Percentiles rank a stretch among this genome's conserved stretches.
Evolutionary conservation across 352 stramenopile species (phyloP).

Genomic region (Phytophthora citricola): DNA sequence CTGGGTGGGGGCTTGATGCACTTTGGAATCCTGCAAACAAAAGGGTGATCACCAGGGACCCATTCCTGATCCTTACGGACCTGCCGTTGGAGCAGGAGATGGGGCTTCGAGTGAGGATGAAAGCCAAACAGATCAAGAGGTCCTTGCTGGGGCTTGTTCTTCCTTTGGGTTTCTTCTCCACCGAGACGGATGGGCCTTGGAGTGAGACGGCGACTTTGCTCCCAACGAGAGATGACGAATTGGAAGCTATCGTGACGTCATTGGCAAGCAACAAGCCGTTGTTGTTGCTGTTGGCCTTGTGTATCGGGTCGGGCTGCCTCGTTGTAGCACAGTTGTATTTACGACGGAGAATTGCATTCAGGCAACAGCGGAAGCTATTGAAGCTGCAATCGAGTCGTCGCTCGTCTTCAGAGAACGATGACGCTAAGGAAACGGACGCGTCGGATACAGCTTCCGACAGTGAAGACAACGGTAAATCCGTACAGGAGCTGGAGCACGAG

Average conservation of each 20-base stretch:
- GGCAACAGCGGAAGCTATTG: constrained; percentile 16
- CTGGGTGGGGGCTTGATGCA: constrained; percentile 62
- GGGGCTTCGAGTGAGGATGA: constrained; percentile 65
- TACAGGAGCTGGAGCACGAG: constrained; percentile 59
- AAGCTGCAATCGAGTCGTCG: constrained; percentile 19
- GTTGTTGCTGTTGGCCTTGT: constrained; percentile 48
- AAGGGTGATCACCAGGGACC: constrained; percentile 49
- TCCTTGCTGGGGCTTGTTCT: constrained; percentile 37
- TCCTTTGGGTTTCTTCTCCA: constrained; percentile 45
- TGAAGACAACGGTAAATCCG: constrained; percentile 10
- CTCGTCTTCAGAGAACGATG: constrained; percentile 15
- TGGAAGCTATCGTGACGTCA: constrained; percentile 60
- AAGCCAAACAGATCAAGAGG: constrained; percentile 39
- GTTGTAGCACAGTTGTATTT: constrained; percentile 51
- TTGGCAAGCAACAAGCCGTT: constrained; percentile 60
- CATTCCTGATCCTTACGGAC: constrained; percentile 62
- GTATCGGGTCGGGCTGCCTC: constrained; percentile 55
- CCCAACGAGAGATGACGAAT: constrained; percentile 50
- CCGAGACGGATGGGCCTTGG: constrained; percentile 65
- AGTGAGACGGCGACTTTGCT: constrained; percentile 54
- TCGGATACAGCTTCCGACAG: neutral
- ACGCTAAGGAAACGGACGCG: neutral
- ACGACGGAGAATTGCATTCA: constrained; percentile 14
- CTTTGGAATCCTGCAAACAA: constrained; percentile 71
- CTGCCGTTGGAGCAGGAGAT: constrained; percentile 64